phyloP scores from a whole-genome alignment of 352 stramenopile species.

The Phytopythium oedochilum region DNA sequence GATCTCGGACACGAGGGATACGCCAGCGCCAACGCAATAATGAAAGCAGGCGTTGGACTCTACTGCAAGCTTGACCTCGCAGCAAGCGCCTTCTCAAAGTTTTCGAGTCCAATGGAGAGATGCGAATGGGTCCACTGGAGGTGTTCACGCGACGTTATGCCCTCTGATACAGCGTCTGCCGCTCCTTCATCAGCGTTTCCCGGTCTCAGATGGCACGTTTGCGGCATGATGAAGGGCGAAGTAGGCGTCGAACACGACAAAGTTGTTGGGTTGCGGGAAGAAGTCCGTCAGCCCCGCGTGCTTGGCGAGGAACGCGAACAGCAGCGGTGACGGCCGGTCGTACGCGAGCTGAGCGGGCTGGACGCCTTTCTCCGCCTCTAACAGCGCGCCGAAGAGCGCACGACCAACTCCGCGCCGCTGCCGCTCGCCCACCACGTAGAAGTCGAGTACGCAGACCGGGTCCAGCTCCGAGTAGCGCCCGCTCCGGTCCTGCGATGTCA shows the following conservation, averaged over 20 bases:
- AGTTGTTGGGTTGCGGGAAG: conserved; percentile 77
- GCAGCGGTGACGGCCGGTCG: conserved; percentile 75
- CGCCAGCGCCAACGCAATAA: too few species aligned
- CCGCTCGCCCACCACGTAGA: conserved; percentile 51
- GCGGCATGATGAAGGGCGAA: conserved; percentile 28
- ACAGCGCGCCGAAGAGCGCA: conserved; percentile 54
- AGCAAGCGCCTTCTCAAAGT: too few species aligned
- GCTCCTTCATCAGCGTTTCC: background rate
- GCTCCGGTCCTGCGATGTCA: conserved; percentile 25
- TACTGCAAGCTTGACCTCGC: too few species aligned
- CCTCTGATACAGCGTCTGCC: too few species aligned
- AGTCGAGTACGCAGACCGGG: conserved; percentile 75
- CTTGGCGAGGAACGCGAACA: conserved; percentile 76
- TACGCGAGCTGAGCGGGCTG: conserved; percentile 46
- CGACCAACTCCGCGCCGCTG: conserved; percentile 62
- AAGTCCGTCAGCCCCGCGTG: conserved; percentile 43
- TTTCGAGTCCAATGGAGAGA: too few species aligned
- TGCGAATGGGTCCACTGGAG: too few species aligned
- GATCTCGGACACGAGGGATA: too few species aligned
- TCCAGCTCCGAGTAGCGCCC: conserved; percentile 71
- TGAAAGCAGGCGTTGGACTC: too few species aligned
- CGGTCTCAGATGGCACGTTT: background rate
- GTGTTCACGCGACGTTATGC: too few species aligned
- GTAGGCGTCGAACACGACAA: conserved; percentile 78
- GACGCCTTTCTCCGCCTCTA: conserved; percentile 27